Conservation (phyloP, 2,329 filamentous ascomycete species). For the Pestalotiopsis sp. region DNA sequence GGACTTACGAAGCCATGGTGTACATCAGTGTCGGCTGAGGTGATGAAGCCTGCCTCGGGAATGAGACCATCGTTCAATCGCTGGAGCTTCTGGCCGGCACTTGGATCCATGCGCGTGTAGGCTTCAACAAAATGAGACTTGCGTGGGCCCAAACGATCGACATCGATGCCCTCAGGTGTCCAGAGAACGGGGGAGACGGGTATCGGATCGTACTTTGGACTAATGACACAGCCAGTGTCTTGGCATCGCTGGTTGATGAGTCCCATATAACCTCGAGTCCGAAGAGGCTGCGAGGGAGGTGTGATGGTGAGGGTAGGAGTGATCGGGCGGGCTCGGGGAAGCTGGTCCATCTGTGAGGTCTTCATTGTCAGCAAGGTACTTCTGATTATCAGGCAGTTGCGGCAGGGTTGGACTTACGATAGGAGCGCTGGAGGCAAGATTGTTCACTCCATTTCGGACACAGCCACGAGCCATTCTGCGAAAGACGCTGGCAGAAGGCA, state of each 20-base stretch:
- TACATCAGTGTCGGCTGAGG: slow-evolving; percentile 16
- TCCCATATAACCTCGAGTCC: slow-evolving; percentile 11
- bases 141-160: slow-evolving; percentile 12
- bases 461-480: too few relatives aligned
- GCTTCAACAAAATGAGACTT: slow-evolving; percentile 23
- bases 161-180: slow-evolving; percentile 24
- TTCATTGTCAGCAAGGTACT: too few relatives aligned
- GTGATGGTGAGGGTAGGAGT: slow-evolving; percentile 16
- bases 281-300: slow-evolving; percentile 7
- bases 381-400: too few relatives aligned
- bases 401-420: too few relatives aligned
- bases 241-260: slow-evolving; percentile 28
- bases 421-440: too few relatives aligned
- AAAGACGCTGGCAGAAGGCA: too few relatives aligned
- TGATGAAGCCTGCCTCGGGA: background rate
- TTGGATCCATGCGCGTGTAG: slow-evolving; percentile 36
- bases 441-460: too few relatives aligned
- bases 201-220: slow-evolving; percentile 27
- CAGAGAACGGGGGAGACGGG: slow-evolving; percentile 26
- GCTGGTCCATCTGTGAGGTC: background rate
- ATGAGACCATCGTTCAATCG: slow-evolving; percentile 12
- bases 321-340: slow-evolving; percentile 22
- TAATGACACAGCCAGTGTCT: slow-evolving; percentile 24
- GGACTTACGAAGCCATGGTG: too few relatives aligned
- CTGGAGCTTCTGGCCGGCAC: slow-evolving; percentile 24